These are phyloP conservation scores for Iberis amara DNA, from an alignment of 441 rosid species.

Conservation along the genomic window DNA sequence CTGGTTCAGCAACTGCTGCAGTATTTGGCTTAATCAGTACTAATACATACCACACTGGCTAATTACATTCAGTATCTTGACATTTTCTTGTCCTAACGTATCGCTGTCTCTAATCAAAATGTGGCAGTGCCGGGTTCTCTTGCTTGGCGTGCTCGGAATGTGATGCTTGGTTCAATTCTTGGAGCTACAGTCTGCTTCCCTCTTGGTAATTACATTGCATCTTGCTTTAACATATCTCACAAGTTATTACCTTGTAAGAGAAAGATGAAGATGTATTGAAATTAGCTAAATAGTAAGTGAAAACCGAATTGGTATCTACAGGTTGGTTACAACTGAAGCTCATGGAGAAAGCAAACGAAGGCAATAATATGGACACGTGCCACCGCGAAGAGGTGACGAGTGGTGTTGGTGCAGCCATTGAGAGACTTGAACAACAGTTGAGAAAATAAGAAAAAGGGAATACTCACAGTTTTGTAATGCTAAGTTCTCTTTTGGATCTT, in stretches of 20 bases:
- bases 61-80: neutral
- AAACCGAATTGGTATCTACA: conserved; percentile 21
- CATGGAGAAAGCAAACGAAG: conserved; percentile 78
- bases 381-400: conserved; percentile 38
- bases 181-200: conserved; percentile 89
- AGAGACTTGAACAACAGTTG: conserved; percentile 64
- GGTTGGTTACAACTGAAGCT: conserved; percentile 91
- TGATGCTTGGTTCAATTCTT: conserved; percentile 69
- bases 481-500: neutral
- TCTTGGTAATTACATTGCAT: conserved; percentile 48
- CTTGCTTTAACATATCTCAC: neutral
- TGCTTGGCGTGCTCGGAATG: conserved; percentile 80
- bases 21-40: conserved; percentile 76
- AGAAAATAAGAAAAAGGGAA: conserved; percentile 35
- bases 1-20: conserved; percentile 96
- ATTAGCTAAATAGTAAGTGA: conserved; percentile 8
- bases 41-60: conserved; percentile 11
- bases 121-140: conserved; percentile 84
- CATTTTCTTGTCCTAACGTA: neutral
- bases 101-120: conserved; percentile 6
- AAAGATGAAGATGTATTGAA: neutral
- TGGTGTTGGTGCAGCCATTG: conserved; percentile 75
- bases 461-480: conserved; percentile 21
- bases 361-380: conserved; percentile 28
- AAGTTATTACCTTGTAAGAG: neutral